These are phyloP conservation scores for Hanseniaspora taiwanica DNA, from an alignment of 805 yeast genomes.

Conservation along the genomic window DNA sequence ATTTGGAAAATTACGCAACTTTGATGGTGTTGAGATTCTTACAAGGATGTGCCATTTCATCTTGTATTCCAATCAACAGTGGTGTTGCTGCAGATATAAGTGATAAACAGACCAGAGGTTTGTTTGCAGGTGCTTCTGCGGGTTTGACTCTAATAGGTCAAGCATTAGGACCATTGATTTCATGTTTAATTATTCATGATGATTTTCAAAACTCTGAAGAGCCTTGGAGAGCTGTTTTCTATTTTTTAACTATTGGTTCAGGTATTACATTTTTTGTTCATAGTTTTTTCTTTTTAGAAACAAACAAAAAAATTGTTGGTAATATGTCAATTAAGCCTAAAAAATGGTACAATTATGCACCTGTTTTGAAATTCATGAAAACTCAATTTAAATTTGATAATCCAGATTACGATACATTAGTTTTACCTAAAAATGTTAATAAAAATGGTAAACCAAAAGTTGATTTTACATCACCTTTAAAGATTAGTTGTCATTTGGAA, in stretches of 20 bases:
- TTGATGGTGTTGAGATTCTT: constrained; percentile 53
- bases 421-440: constrained; percentile 9
- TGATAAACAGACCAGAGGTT: constrained; percentile 53
- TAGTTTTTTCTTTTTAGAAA: constrained; percentile 52
- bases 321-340: constrained; percentile 54
- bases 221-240: constrained; percentile 66
- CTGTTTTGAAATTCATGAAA: constrained; percentile 31
- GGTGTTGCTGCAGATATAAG: constrained; percentile 71
- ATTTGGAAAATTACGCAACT: constrained; percentile 41
- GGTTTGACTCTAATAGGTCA: constrained; percentile 65
- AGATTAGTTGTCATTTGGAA: constrained; percentile 27
- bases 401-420: constrained; percentile 22
- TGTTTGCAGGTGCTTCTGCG: constrained; percentile 47
- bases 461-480: constrained; percentile 13
- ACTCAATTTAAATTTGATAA: constrained; percentile 18
- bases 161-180: constrained; percentile 66
- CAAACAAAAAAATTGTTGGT: constrained; percentile 58
- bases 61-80: constrained; percentile 54
- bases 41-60: constrained; percentile 67
- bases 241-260: constrained; percentile 59
- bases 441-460: constrained; percentile 13
- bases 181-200: constrained; percentile 44
- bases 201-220: constrained; percentile 27
- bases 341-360: constrained; percentile 29
- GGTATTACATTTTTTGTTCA: constrained; percentile 30